Percentiles rank a stretch among this genome's conserved stretches.
Conservation (phyloP, 352 stramenopile species). For the Pythium grandisporangium region DNA sequence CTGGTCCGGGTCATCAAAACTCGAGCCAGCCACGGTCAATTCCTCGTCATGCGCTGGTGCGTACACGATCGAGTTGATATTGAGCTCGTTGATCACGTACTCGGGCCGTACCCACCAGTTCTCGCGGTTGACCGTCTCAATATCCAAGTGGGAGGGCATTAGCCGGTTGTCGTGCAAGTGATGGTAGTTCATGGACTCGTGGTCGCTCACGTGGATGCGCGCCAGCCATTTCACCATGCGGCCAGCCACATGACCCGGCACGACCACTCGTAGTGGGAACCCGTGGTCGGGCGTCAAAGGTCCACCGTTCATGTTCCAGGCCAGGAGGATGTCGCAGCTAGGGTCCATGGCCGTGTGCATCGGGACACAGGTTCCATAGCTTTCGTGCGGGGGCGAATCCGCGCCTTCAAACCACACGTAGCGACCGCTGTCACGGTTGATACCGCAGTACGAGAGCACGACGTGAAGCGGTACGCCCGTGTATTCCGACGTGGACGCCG, state of each 20-base stretch:
- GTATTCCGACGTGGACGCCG: slow-evolving; percentile 85
- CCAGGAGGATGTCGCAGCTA: slow-evolving; percentile 86
- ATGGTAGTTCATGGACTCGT: slow-evolving; percentile 85
- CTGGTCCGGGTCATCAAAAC: too few relatives aligned
- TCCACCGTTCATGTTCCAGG: slow-evolving; percentile 89
- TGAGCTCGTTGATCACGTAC: slow-evolving; percentile 95
- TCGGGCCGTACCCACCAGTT: slow-evolving; percentile 91
- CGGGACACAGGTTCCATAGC: slow-evolving; percentile 89
- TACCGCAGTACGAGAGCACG: slow-evolving; percentile 61
- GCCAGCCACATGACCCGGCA: slow-evolving; percentile 89
- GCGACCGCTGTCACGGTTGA: slow-evolving; percentile 44
- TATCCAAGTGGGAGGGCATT: slow-evolving; percentile 82
- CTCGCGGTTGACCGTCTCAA: slow-evolving; percentile 75
- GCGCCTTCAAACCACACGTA: slow-evolving; percentile 90
- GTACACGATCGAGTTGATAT: slow-evolving; percentile 89
- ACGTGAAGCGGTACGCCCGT: slow-evolving; percentile 83
- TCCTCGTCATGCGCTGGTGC: slow-evolving; percentile 66
- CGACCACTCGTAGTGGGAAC: slow-evolving; percentile 89
- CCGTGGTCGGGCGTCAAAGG: slow-evolving; percentile 86
- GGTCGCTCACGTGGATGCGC: slow-evolving; percentile 77
- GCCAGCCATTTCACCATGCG: slow-evolving; percentile 93
- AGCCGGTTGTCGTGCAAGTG: slow-evolving; percentile 94
- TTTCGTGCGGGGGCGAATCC: slow-evolving; percentile 80
- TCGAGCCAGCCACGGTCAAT: too few relatives aligned
- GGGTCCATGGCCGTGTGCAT: slow-evolving; percentile 82